These are phyloP conservation scores for Xerocomellus intermedius DNA, from an alignment of 768 basidiomycete genomes.

Conservation along the genomic window DNA sequence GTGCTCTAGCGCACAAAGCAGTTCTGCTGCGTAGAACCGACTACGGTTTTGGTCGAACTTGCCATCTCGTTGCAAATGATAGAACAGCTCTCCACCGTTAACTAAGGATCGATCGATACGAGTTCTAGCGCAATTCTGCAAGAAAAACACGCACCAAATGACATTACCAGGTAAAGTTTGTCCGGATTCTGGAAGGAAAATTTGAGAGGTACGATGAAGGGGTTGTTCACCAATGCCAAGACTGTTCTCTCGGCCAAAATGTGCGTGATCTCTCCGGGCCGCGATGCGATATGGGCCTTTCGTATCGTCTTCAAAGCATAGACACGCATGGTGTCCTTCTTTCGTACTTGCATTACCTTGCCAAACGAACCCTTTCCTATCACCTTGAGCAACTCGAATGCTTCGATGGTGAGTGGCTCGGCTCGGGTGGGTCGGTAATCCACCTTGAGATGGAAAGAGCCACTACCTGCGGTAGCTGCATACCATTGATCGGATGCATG, in stretches of 20 bases:
- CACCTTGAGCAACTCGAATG: constrained; percentile 95
- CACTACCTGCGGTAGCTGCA: constrained; percentile 74
- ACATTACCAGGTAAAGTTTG: constrained; percentile 96
- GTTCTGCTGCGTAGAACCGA: constrained; percentile 97
- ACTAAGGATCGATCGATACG: constrained; percentile 43
- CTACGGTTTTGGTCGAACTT: constrained; percentile 93
- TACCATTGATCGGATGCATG: constrained; percentile 92
- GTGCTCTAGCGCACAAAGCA: constrained; percentile 93
- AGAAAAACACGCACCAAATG: constrained; percentile 65
- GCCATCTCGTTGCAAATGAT: constrained; percentile 94
- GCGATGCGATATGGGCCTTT: constrained; percentile 95
- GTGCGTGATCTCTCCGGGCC: constrained; percentile 96
- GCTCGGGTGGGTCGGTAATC: constrained; percentile 87
- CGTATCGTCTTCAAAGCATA: constrained; percentile 98
- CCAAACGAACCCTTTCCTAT: constrained; percentile 98
- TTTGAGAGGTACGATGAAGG: constrained; percentile 98
- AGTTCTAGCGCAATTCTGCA: not conserved
- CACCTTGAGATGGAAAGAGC: constrained; percentile 94
- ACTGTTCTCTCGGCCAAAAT: constrained; percentile 97
- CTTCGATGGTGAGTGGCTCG: constrained; percentile 89
- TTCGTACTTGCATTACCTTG: constrained; percentile 99
- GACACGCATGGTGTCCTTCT: constrained; percentile 96
- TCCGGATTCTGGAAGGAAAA: constrained; percentile 99
- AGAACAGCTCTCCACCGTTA: constrained; percentile 97
- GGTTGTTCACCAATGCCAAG: constrained; percentile 94